Evolutionary conservation across 257 asterid species (phyloP).

Genomic region (Mentha longifolia): DNA sequence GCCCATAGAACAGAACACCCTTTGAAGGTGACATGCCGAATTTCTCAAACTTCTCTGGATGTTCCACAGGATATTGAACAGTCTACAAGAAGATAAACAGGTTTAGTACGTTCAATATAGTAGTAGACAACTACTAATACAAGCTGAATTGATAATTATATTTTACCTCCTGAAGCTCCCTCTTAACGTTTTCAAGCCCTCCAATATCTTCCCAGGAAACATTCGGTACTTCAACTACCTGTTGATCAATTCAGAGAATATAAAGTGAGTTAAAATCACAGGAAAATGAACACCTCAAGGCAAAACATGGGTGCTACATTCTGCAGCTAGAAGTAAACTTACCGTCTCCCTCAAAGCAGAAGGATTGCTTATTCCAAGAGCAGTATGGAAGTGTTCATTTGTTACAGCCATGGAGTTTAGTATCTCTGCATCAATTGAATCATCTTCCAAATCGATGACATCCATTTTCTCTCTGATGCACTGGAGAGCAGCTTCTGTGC

Average conservation of each 20-base stretch:
- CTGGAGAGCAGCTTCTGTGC: slow-evolving; percentile 74
- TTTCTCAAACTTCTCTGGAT: slow-evolving; percentile 72
- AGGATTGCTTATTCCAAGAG: slow-evolving; percentile 72
- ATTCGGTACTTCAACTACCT: slow-evolving; percentile 67
- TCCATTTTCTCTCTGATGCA: slow-evolving; percentile 75
- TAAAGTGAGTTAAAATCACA: slow-evolving; percentile 9
- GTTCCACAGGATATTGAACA: slow-evolving; percentile 74
- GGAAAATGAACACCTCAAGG: slow-evolving; percentile 8
- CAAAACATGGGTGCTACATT: background rate
- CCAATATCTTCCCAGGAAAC: slow-evolving; percentile 62
- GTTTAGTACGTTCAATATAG: slow-evolving; percentile 22
- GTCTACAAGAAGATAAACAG: slow-evolving; percentile 44
- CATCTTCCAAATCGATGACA: slow-evolving; percentile 67
- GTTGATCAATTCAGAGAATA: slow-evolving; percentile 27
- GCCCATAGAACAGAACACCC: slow-evolving; percentile 71
- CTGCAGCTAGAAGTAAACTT: slow-evolving; percentile 35
- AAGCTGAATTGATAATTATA: slow-evolving; percentile 22
- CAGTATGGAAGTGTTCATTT: slow-evolving; percentile 68
- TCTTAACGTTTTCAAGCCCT: slow-evolving; percentile 65
- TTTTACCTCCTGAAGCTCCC: slow-evolving; percentile 67
- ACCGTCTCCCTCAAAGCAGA: slow-evolving; percentile 66
- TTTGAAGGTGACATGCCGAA: slow-evolving; percentile 75
- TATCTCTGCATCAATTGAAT: slow-evolving; percentile 64
- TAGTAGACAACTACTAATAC: background rate
- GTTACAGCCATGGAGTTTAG: slow-evolving; percentile 66